Percentiles rank a stretch among this genome's conserved stretches.
Conservation (phyloP, 108 stramenopile species). For the Skeletonema marinoi region DNA sequence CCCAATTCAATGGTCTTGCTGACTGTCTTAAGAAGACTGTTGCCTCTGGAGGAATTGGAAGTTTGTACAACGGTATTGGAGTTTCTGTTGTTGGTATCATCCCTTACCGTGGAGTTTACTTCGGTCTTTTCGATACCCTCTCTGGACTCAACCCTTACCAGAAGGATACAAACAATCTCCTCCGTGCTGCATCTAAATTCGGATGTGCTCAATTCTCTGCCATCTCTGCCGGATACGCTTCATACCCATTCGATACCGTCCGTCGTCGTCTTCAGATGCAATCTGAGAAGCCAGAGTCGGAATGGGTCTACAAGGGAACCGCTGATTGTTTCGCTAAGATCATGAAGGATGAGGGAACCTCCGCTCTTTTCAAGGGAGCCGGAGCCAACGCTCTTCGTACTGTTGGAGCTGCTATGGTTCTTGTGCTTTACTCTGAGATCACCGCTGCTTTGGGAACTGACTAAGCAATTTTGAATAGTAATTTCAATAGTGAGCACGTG, state of each 20-base stretch:
- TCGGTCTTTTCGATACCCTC: conserved; percentile 98
- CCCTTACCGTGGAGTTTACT: conserved; percentile 98
- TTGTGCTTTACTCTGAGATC: conserved; percentile 98
- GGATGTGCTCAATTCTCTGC: conserved; percentile 95
- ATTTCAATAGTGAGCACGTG: neutral
- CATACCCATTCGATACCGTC: conserved; percentile 99
- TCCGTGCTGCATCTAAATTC: conserved; percentile 95
- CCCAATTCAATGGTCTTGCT: conserved; percentile 95
- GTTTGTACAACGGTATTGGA: conserved; percentile 98
- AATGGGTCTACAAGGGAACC: conserved; percentile 97
- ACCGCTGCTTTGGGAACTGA: conserved; percentile 70
- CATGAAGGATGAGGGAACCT: conserved; percentile 89
- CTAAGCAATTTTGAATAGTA: conserved; percentile 16
- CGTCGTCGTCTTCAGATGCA: conserved; percentile 99
- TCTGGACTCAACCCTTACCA: conserved; percentile 98
- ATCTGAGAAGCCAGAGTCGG: conserved; percentile 93
- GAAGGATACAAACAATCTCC: conserved; percentile 81
- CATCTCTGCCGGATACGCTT: conserved; percentile 93
- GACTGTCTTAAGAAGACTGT: conserved; percentile 97
- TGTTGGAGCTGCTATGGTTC: conserved; percentile 94
- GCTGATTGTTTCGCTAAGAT: conserved; percentile 97
- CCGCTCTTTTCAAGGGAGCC: conserved; percentile 99
- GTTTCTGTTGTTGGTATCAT: conserved; percentile 96
- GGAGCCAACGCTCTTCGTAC: conserved; percentile 98
- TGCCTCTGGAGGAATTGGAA: conserved; percentile 80